Base-by-base conservation (phyloP, 805 yeast genomes). In the Wickerhamiella kurtzmanii region DNA sequence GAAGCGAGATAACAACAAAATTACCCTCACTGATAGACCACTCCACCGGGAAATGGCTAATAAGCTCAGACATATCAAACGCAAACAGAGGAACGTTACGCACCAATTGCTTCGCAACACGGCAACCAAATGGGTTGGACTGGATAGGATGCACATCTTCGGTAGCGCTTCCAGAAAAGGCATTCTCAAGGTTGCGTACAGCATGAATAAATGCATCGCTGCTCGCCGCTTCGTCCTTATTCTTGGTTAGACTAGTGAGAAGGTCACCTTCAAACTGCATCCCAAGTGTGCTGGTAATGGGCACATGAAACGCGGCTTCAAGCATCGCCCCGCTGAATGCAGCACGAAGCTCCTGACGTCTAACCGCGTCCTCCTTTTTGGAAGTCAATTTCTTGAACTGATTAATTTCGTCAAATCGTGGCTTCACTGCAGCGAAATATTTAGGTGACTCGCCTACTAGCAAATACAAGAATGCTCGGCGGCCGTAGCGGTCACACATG, bases 381-480 rank as follows among this genome's bases (percentile, higher is more conserved):
- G 95, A 79, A 1, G 95, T 86, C 50, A 70, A 73, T 49, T 69
- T 60, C 38, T 85, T 74, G 61, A 80, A 60, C 53, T 72, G 75
- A 57, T 79, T 75, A 60, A 82, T 81, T 57, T 66, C 72, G 35
- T 64, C 59, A 46, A 88, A 66, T 48, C 79, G 80, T 47, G 76
- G 76, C 60, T 77, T 72, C n/a, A 61, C 55, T 6, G 66, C 56
- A 18, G 83, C 74, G 65, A 89, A 89, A 62, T 79, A 88, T 60
- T 82, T 80, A 37, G 86, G 83, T 57, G 81, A 83, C 50, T 81
- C 70, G 3, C 94, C 95, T 47, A 77, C 72, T 51, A 88, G 69
- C 48, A 89, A 68, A 63, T 85, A 88, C 48, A 89, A 66, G 60
- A 87, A 77, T 39, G 96, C 96, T 64, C 95, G 77, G 68, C 98